Percentiles rank a stretch among this genome's conserved stretches.
Conservation (phyloP, 495 filamentous ascomycete species). For the Acidomyces sp. region DNA sequence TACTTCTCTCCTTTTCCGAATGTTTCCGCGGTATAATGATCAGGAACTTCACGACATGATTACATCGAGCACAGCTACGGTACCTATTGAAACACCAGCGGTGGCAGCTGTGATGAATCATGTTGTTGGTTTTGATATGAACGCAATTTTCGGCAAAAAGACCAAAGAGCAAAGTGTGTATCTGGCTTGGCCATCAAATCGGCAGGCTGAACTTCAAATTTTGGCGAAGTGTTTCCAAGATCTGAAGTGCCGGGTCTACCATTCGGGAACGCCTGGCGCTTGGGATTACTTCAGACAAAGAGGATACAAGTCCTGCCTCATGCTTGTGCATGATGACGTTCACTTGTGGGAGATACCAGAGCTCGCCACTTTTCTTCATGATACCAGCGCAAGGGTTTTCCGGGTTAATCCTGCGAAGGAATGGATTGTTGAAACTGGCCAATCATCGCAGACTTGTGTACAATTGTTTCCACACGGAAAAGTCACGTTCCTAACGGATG, state of each 20-base stretch:
- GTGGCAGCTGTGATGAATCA: neutral
- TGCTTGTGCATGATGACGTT: constrained; percentile 11
- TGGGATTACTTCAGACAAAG: constrained; percentile 12
- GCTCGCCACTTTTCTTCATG: constrained; percentile 10
- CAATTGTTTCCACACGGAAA: constrained; percentile 17
- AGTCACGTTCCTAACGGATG: constrained; percentile 18
- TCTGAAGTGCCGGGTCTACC: constrained; percentile 12
- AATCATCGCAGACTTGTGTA: neutral
- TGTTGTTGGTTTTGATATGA: neutral
- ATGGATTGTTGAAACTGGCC: neutral
- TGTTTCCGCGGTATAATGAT: too few relatives aligned
- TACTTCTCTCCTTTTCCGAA: constrained; percentile 2
- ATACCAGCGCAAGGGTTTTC: constrained; percentile 5
- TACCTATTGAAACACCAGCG: neutral
- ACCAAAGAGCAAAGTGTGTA: neutral
- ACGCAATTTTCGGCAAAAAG: neutral
- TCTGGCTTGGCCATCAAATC: neutral
- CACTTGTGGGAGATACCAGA: constrained; percentile 6
- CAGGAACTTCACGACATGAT: too few relatives aligned
- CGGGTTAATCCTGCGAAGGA: constrained; percentile 7
- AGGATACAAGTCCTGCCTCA: neutral
- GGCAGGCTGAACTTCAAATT: constrained; percentile 6
- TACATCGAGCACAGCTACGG: too few relatives aligned
- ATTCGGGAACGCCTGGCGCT: constrained; percentile 2
- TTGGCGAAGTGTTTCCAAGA: constrained; percentile 11